Evolutionary conservation across 768 basidiomycete species (phyloP), one percentile per base, ranked within the genome.

Genomic region (Pulveroboletus sp.): DNA sequence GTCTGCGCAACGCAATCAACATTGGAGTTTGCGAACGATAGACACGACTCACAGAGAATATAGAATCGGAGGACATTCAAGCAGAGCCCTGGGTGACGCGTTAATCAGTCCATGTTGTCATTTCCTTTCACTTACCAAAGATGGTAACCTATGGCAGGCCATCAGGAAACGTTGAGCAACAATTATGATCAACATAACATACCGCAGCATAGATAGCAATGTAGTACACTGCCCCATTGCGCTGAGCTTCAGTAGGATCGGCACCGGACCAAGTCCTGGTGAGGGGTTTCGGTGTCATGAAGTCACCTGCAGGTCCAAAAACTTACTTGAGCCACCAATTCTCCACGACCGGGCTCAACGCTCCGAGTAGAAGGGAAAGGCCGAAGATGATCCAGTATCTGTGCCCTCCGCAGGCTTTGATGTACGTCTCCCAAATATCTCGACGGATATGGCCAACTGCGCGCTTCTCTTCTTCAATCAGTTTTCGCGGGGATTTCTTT

Each of bases 401-500:
- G 50, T 62, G 69, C 58, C 66, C 76, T 27, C 81, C 81, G 54
- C 74, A 75, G 0, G 78, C 77, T 29, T 58, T 59, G 54, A 84
- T 64, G 51, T 85, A 85, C 0, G 74, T 75, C 36, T 68, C 58
- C 88, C 88, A 91, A 19, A 89, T 79, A 32, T 80, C 78, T 49
- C 74, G 69, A 41, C 77, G 68, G 45, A 91, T 86, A 39, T 83
- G 76, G 4, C 88, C 88, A 36, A 82, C 80, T 1, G 84, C 86
- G n/a, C 88, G 77, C 52, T 78, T 80, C 63, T 90, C 88, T 59
- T 90, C 89, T 58, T 95, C 92, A 6, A 94, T 72, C 39, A 94
- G 76, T 63, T 93, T 94, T 31, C 90, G 76, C 0, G 92, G 86
- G 1, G 75, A 61, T 60, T 82, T 87, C 63, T 76, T 80, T 63